Conservation (phyloP, 305 asterid genomes). For the Fraxinus greggii region DNA sequence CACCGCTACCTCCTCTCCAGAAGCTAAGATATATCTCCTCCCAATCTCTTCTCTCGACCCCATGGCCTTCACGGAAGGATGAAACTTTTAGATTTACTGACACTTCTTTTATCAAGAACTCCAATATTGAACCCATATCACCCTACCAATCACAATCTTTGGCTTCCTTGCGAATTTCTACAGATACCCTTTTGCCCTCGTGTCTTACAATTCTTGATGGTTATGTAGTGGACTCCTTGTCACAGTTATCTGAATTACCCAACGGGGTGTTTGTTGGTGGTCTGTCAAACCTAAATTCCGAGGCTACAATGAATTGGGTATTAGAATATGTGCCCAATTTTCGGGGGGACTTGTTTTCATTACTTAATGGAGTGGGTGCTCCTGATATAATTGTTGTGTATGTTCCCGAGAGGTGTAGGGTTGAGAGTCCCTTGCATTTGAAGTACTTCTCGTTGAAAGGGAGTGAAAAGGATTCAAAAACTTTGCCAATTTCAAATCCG, state of each 20-base stretch:
- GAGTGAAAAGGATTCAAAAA: conserved; percentile 52
- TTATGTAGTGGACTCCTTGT: conserved; percentile 47
- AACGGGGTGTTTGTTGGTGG: conserved; percentile 71
- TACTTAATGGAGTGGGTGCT: conserved; percentile 89
- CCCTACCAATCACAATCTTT: conserved; percentile 32
- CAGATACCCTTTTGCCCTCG: conserved; percentile 46
- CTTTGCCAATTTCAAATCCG: conserved; percentile 79
- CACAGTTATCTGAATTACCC: conserved; percentile 50
- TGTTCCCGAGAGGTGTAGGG: conserved; percentile 82
- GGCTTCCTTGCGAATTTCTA: conserved; percentile 25
- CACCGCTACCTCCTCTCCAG: conserved; percentile 58
- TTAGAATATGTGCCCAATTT: conserved; percentile 51
- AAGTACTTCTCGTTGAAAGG: conserved; percentile 56
- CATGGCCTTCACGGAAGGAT: conserved; percentile 87
- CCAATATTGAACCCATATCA: conserved; percentile 54
- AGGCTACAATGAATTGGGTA: conserved; percentile 55
- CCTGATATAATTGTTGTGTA: conserved; percentile 75
- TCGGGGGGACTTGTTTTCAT: conserved; percentile 86
- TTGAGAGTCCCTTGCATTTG: conserved; percentile 69
- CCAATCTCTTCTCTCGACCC: conserved; percentile 67
- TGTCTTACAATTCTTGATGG: conserved; percentile 70
- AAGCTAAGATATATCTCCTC: conserved; percentile 68
- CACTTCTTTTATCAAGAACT: conserved; percentile 68
- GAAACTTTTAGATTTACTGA: conserved; percentile 86
- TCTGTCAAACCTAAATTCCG: conserved; percentile 50